Conservation (phyloP, 768 basidiomycete species). For the Auricularia heimuer region DNA sequence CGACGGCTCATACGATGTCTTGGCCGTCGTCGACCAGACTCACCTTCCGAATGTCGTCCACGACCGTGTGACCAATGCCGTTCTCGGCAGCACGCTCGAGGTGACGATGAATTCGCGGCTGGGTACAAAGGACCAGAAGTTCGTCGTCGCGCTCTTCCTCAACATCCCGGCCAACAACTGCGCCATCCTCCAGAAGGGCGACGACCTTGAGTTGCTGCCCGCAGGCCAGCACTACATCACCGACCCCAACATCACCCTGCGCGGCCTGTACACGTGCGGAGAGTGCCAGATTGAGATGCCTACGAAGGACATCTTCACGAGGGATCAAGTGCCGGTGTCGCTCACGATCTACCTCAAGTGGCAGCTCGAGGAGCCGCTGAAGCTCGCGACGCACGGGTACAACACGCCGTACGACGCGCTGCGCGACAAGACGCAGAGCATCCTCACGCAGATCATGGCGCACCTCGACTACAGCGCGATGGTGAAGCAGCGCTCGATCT, state of each 20-base stretch:
- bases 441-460: constrained; percentile 77
- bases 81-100: constrained; percentile 45
- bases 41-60: constrained; percentile 51
- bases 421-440: constrained; percentile 76
- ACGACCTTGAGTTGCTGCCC: constrained; percentile 66
- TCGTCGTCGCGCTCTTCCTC: constrained; percentile 67
- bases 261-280: constrained; percentile 69
- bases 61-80: constrained; percentile 6
- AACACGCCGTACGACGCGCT: constrained; percentile 73
- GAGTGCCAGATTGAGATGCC: constrained; percentile 84
- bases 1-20: constrained; percentile 66
- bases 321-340: constrained; percentile 79
- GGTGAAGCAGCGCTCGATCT: constrained; percentile 74
- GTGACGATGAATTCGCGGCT: constrained; percentile 65
- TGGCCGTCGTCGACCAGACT: constrained; percentile 77
- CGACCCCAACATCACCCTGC: constrained; percentile 71
- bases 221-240: constrained; percentile 83
- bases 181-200: constrained; percentile 56
- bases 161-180: constrained; percentile 56
- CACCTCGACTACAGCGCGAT: constrained; percentile 56
- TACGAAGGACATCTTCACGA: constrained; percentile 80
- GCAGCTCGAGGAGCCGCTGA: constrained; percentile 44
- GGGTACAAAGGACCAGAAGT: constrained; percentile 40
- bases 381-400: constrained; percentile 76
- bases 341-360: constrained; percentile 63